Conservation (phyloP, 345 rosid genomes). For the Hibiscus mutabilis region DNA sequence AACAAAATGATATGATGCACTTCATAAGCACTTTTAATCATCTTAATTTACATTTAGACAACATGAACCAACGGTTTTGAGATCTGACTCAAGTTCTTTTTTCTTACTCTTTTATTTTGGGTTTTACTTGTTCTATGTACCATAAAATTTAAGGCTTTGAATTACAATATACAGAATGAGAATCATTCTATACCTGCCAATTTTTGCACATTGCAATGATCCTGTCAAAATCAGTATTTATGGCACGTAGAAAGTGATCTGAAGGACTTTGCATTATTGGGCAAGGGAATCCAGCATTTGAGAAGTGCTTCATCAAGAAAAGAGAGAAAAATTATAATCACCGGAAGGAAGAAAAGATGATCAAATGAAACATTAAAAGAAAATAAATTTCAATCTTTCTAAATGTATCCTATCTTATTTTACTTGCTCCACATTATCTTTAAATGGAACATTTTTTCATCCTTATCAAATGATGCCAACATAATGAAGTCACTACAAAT, state of each 20-base stretch:
- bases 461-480: no score
- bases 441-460: no score
- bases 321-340: conserved; percentile 21
- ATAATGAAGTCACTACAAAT: no score
- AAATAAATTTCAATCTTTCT: background rate
- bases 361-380: background rate
- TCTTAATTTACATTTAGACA: background rate
- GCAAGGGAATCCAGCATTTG: conserved; percentile 99
- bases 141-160: background rate
- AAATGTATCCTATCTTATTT: background rate
- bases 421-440: background rate
- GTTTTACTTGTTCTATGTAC: background rate
- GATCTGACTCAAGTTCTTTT: no score
- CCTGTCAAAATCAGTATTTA: conserved; percentile 97
- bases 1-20: background rate
- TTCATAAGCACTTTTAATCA: background rate
- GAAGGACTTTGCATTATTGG: conserved; percentile 99
- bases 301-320: conserved; percentile 70
- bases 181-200: conserved; percentile 65
- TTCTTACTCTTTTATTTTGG: no score
- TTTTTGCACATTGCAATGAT: conserved; percentile 98
- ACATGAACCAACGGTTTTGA: background rate
- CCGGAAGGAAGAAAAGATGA: background rate
- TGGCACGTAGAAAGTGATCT: conserved; percentile 94
- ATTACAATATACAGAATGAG: background rate